These are phyloP conservation scores for Dothideomycetidae sp. DNA, from an alignment of 2,329 filamentous ascomycete genomes.

Conservation along the genomic window DNA sequence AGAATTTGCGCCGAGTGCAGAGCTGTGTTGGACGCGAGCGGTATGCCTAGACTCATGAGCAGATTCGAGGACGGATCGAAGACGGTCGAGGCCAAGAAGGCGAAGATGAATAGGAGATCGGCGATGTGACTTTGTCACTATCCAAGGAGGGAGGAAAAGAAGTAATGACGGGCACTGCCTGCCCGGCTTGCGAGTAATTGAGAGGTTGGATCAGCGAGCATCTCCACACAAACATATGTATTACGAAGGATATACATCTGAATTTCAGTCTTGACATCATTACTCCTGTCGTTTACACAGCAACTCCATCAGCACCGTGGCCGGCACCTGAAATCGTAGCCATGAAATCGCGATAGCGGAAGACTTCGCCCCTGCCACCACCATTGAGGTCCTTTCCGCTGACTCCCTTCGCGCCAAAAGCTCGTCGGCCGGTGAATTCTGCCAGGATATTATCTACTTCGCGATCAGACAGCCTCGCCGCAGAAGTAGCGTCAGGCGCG, in stretches of 20 bases:
- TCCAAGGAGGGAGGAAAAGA: too few relatives aligned
- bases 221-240: background rate
- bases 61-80: background rate
- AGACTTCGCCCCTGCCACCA: conserved; percentile 59
- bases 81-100: conserved; percentile 2
- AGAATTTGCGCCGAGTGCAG: conserved; percentile 10
- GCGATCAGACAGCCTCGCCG: conserved; percentile 45
- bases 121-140: too few relatives aligned
- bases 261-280: background rate
- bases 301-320: conserved; percentile 11
- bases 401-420: conserved; percentile 52
- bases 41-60: conserved; percentile 2
- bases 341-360: conserved; percentile 88
- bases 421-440: conserved; percentile 71
- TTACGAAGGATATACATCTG: background rate
- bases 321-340: conserved; percentile 31
- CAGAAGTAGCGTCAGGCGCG: conserved; percentile 55
- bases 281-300: background rate
- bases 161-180: too few relatives aligned
- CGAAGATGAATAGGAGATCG: background rate
- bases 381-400: conserved; percentile 30
- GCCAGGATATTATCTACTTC: conserved; percentile 81
- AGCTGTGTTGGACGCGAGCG: conserved; percentile 1
- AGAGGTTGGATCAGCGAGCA: background rate
- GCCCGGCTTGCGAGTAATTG: background rate